These are phyloP conservation scores for Metrosideros polymorpha DNA, from an alignment of 441 rosid species.

Conservation along the genomic window DNA sequence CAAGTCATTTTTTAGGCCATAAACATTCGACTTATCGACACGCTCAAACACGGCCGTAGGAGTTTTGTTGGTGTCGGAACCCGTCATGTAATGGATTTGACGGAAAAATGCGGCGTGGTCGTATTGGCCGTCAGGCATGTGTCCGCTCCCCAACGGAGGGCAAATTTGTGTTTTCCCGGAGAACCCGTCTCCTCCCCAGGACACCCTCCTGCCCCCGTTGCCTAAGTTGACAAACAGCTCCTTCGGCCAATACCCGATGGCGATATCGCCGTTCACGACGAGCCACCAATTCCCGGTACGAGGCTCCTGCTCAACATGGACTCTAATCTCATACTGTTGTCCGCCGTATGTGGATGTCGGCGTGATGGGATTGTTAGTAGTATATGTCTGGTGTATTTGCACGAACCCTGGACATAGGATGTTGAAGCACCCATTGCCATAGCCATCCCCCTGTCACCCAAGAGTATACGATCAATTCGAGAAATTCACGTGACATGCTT, in stretches of 20 bases:
- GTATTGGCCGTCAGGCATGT: not conserved
- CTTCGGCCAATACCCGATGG: not conserved
- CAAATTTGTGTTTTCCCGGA: not conserved
- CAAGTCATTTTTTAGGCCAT: not conserved
- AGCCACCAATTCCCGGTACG: not conserved
- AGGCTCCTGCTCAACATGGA: not conserved
- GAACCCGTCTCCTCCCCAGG: not conserved
- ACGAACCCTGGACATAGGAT: not conserved
- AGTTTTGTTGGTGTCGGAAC: not conserved
- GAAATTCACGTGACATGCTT: not conserved
- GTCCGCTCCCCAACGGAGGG: not conserved
- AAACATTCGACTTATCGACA: not conserved
- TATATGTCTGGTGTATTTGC: not conserved
- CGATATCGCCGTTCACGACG: not conserved
- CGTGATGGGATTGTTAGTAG: not conserved
- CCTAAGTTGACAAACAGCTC: not conserved
- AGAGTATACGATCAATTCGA: not conserved
- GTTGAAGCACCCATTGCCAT: not conserved
- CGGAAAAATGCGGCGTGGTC: not conserved
- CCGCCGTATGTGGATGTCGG: not conserved
- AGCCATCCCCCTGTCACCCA: not conserved
- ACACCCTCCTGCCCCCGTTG: not conserved
- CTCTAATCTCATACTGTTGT: not conserved
- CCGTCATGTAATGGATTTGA: not conserved
- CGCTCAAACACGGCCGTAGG: not conserved